Evolutionary conservation across 2,329 filamentous ascomycete genomes (phyloP), one percentile per base, ranked within the genome.

Genomic region (Paecilomyces niveus): DNA sequence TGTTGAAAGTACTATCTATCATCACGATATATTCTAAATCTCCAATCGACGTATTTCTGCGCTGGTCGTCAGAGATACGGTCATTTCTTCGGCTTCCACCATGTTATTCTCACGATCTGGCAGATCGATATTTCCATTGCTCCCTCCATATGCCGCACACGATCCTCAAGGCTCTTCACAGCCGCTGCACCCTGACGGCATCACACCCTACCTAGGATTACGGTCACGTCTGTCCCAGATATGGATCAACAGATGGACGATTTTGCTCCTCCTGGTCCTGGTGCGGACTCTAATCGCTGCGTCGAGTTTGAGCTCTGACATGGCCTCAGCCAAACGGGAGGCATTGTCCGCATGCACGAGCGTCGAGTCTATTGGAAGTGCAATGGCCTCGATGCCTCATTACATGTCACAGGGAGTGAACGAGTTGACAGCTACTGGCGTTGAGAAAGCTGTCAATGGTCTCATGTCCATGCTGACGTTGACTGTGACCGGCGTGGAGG

Each of bases 311-410:
- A 82, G 92, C 70, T 81, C 85, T 65, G 86, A 92, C 70, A 84
- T 97, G 63, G 84, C 76, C 57, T 85, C 86, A 58, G 93, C 94
- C 54, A 88, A 91, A 72, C 75, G 79, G 58, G 87, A 96, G 79
- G 93, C 94, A 24, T 83, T 96, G 56, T 88, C 90, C 56, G 92
- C 93, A 63, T 99, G 94, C 74, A 91, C 87, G 59, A 89, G 89
- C 72, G 93, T 97, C 54, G 93, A 99, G 78, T 90, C 90, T 65
- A 85, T 96, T 65, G 94, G 93, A 62, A 97, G 92, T 72, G 84
- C 91, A 61, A 93, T 99, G 90, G 94, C 93, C 45, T 97, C 94
- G 39, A 96, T 97, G 92, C 94, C 94, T 58, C 89, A 97, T 75
- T 97, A 96, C 76, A 87, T 97, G 71, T 89, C 92, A 1, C 80